Percentiles rank a stretch among this genome's conserved stretches.
Evolutionary conservation across 2,329 filamentous ascomycete species (phyloP).

Genomic region (Calycina herbarum): DNA sequence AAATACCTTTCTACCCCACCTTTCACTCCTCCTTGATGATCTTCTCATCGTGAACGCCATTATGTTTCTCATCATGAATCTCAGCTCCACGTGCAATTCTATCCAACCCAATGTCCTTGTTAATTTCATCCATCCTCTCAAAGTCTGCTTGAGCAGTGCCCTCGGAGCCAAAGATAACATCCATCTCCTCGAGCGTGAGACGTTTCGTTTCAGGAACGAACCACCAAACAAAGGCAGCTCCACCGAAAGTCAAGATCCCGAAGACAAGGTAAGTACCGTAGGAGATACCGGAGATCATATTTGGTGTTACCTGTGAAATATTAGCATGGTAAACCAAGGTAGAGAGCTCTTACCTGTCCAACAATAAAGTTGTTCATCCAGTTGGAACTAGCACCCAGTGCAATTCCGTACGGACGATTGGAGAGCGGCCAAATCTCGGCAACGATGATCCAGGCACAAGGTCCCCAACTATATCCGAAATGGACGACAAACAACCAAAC

Average conservation of each 20-base stretch:
- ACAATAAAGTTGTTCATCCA: constrained; percentile 66
- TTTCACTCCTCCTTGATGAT: constrained; percentile 11
- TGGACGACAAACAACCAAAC: constrained; percentile 75
- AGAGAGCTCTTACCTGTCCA: constrained; percentile 54
- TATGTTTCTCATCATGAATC: constrained; percentile 3
- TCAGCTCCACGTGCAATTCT: constrained; percentile 17
- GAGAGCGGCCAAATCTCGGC: constrained; percentile 60
- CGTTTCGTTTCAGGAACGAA: constrained; percentile 55
- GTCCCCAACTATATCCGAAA: constrained; percentile 76
- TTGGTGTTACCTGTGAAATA: constrained; percentile 59
- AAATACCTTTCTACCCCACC: background rate
- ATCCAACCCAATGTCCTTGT: constrained; percentile 65
- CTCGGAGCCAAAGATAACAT: constrained; percentile 65
- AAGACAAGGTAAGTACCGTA: constrained; percentile 76
- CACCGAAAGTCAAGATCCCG: constrained; percentile 61
- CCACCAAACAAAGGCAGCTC: constrained; percentile 55
- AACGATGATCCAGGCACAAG: constrained; percentile 68
- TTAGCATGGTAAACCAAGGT: constrained; percentile 3
- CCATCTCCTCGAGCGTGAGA: constrained; percentile 56
- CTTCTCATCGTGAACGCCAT: constrained; percentile 5
- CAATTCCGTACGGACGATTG: constrained; percentile 68
- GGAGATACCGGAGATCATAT: constrained; percentile 62
- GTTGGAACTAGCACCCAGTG: constrained; percentile 62
- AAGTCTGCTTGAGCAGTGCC: constrained; percentile 67
- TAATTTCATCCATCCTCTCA: constrained; percentile 72